Evolutionary conservation across 169 alveolate species (phyloP), one percentile per base, ranked within the genome.

Genomic region (Plasmodium cynomolgi): DNA sequence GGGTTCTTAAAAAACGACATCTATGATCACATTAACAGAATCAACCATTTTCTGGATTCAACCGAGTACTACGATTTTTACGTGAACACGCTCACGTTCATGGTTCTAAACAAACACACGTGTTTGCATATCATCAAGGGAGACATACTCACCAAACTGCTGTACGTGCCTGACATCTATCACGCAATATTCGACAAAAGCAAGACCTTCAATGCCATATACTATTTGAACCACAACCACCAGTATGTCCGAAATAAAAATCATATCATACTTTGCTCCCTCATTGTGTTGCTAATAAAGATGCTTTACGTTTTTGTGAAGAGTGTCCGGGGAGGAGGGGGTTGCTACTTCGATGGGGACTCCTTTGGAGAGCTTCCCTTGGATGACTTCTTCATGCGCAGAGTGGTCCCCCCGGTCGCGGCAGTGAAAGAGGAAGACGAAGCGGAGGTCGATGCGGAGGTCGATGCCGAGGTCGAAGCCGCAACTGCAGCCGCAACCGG

Each of bases 61-160:
- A 62, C 81, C 11, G 50, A 90, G 23, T 90, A 80, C 54, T 90
- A 90, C 74, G 81, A 90, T 41, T 90, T 90, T 71, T 90, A 90
- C 58, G 74, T 90, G 34, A 80, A 80, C 34, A 90, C 94, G 0
- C 72, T 90, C 13, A 90, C 84, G 0, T 90, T 80, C 8, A 80
- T 90, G n/a, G 47, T 81, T 1, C 58, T 90, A 50, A 90, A 90
- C 26, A 80, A 34, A 11, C 56, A 90, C 13, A 39, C 82, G 20
- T 90, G 94, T 29, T 11, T 90, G 37, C 80, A 90, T 50, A 90
- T 90, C 5, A 79, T 90, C 13, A 79, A 80, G 33, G 83, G 50
- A 17, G 47, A 90, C 11, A 90, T 90, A 5, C 72, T 90, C 13
- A 90, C 86, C 31, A 90, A 90, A 29, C 56, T 90, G 1, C 68